Base-by-base conservation (phyloP, 2,329 filamentous ascomycete species). In the Alternaria conjuncta region DNA sequence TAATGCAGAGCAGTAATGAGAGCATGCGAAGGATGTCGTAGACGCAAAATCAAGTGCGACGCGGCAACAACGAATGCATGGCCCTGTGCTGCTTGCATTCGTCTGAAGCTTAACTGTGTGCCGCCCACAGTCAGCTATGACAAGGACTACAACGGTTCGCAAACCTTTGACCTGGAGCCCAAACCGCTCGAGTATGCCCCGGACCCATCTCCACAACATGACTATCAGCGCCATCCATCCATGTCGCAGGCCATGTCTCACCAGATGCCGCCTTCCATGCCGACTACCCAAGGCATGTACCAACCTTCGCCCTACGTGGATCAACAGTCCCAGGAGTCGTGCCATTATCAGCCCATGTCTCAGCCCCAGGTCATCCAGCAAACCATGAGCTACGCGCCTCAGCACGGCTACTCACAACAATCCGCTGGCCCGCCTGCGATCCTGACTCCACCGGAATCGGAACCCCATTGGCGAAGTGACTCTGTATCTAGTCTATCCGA, bases 11-110 rank as follows among this genome's bases (percentile, higher is more conserved):
- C 63, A 96, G 95, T 97, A 56, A 97, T 97, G 94, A 90, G 96
- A 84, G 96, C 95, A 60, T 98, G 95, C 80, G 95, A 97, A 82
- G 95, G 95, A 64, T 98, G 95, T 78, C 88, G 95, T 66, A 90
- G 94, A 81, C 89, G 95, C 75, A 99, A 99, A 82, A 99, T 99
- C 79, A 97, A 97, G 81, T 99, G 95, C 82, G 96, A 98, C 83
- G 94, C 95, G 56, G 95, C 95, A 20, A 97, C 95, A 13, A 97
- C 94, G 44, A 97, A 98, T 80, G 94, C 93, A 41, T 98, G 96
- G 95, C 96, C 96, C 26, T 98, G 95, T 81, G 96, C 94, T 44
- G 93, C 96, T 36, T 99, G 95, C 79, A 91, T 94, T 66, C 89
- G 95, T 53, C 85, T 98, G 66, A 98, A 97, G 83, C 87, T 97